Evolutionary conservation across 306 rosid species (phyloP), one percentile per base, ranked within the genome.

Genomic region (Benincasa hispida): DNA sequence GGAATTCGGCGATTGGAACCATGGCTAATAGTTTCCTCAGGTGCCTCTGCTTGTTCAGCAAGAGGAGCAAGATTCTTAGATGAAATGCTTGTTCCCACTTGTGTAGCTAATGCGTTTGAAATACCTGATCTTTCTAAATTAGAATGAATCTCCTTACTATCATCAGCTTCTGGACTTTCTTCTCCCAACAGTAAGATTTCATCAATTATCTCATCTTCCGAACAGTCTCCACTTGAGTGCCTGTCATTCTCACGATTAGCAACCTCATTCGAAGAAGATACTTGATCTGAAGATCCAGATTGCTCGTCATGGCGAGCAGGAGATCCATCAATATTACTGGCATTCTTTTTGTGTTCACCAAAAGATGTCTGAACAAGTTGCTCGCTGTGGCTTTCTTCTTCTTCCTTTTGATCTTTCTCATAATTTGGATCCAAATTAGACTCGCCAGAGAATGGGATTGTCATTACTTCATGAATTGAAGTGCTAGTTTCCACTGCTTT

Each of bases 261-360:
- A 2, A 28, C 39, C 45, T 28, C 60, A 7, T 72, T 62, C 6
- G 87, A 74, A 72, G 82, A 80, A 84, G 45, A 35, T 50, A 56
- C 81, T 83, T 81, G 80, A 11, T 58, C 80, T 72, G 87, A 75
- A 69, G 68, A 77, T 79, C 83, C 83, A 85, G 48, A 82, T 76
- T 80, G 81, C 74, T 87, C 78, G 62, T 7, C 81, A 48, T 69
- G 74, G 58, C 60, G 74, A 45, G 63, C 85, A 22, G 21, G 59
- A 59, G 69, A 81, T 28, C 75, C 67, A 51, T 81, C 73, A 50
- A 42, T 57, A 66, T 85, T 79, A 75, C 50, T 55, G 76, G 81
- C 87, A 72, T 42, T 73, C 74, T 83, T 86, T 22, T 37, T 74
- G 48, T 81, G 87, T 86, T 87, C 86, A 17, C 72, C 77, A 25